Base-by-base conservation (phyloP, 805 yeast species). In the Spathaspora hagerdaliae region DNA sequence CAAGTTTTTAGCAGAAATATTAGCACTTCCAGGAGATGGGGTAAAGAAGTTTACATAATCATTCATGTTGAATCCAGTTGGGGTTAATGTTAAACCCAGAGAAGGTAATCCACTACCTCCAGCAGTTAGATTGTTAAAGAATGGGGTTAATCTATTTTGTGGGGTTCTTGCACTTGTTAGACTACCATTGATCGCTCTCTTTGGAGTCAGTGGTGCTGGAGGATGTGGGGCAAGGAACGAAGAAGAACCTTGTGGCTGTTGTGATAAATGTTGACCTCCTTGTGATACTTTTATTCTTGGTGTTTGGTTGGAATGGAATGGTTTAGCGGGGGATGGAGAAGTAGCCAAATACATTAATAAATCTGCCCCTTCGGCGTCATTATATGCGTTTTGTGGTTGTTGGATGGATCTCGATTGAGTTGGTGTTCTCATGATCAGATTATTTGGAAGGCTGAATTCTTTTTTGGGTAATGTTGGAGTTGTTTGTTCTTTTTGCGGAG, bases 21-120 rank as follows among this genome's bases (percentile, higher is more conserved):
- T 29, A 29, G 51, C 47, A 27, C 56, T 54, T 5, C 73, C 71
- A 2, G 86, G 86, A 8, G 87, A 81, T 3, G 94, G 94, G 1
- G 91, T 82, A 59, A 83, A 83, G 51, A 85, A 74, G 58, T 87
- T 85, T 34, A 88, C 85, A 60, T 86, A 87, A 59, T 87, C 96
- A 58, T 81, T 83, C 82, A 87, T 80, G 62, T 87, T 87, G 67
- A 87, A 87, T 2, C 84, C 85, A 1, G 85, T 85, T 0, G 87
- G 84, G 7, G 76, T 63, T 31, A 73, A 71, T 11, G 74, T 71
- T 36, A 71, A 54, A 0, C 75, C 75, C 1, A 68, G 65, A 2
- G 75, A 69, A 3, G 75, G 77, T 33, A 70, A 57, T 7, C 69
- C 72, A 19, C 53, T 55, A 34, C 52, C 50, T n/a, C 52, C 57